A percentile compares a stretch with the other conserved stretches of the same genome.
phyloP scores from a whole-genome alignment of 352 stramenopile species.

The Phytophthora fragariae region DNA sequence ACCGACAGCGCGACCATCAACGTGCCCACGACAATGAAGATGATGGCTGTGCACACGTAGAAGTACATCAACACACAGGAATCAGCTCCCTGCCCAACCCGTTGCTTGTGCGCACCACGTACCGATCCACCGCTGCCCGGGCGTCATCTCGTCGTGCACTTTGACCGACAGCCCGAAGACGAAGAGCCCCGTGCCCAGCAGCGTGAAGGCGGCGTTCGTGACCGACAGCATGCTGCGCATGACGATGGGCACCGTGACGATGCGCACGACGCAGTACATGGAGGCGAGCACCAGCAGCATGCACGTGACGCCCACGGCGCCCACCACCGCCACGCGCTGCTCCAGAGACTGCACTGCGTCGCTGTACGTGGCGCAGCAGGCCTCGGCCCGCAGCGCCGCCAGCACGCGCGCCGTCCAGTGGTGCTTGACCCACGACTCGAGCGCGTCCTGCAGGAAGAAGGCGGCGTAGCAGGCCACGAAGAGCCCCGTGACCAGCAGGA shows the following conservation, averaged over 20 bases:
- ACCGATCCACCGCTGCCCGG: constrained; percentile 83
- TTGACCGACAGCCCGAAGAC: constrained; percentile 66
- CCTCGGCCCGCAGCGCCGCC: constrained; percentile 46
- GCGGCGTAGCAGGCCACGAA: constrained; percentile 70
- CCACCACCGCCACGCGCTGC: constrained; percentile 53
- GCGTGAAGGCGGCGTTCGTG: constrained; percentile 75
- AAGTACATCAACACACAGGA: neutral
- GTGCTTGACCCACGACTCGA: constrained; percentile 80
- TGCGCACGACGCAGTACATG: constrained; percentile 85
- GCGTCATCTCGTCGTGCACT: constrained; percentile 67
- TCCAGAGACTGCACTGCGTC: constrained; percentile 59
- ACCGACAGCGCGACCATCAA: constrained; percentile 70
- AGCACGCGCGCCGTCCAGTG: constrained; percentile 68
- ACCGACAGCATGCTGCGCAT: constrained; percentile 87
- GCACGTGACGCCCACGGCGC: constrained; percentile 52
- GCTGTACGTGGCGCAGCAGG: constrained; percentile 71
- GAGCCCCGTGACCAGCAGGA: constrained; percentile 66
- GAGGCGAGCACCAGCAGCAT: constrained; percentile 59
- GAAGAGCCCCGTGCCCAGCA: constrained; percentile 67
- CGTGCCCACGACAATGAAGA: constrained; percentile 80
- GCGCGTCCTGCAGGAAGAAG: constrained; percentile 70
- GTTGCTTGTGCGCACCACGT: neutral
- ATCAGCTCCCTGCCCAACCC: neutral
- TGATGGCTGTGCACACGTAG: constrained; percentile 42
- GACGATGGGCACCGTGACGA: constrained; percentile 88